A percentile compares a stretch with the other conserved stretches of the same genome.
Conservation (phyloP, 164 flowering plant species). For the Vitis rotundifolia region DNA sequence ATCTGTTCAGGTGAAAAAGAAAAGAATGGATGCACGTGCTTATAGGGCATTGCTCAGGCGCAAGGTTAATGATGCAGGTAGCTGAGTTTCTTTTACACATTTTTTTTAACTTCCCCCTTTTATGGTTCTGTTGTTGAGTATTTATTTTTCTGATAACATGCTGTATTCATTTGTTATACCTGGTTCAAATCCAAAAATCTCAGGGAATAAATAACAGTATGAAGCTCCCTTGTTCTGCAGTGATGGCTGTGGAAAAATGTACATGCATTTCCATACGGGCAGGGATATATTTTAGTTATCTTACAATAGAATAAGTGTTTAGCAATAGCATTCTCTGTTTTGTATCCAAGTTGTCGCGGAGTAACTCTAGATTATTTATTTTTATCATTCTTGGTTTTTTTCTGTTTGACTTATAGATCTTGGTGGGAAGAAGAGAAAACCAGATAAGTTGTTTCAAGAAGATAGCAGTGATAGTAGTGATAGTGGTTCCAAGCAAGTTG, state of each 20-base stretch:
- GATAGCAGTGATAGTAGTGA: slow-evolving; percentile 3
- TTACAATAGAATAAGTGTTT: not conserved
- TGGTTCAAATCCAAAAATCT: too few species aligned
- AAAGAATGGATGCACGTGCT: slow-evolving; percentile 44
- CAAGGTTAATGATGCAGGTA: slow-evolving; percentile 35
- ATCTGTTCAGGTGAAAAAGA: slow-evolving; percentile 15
- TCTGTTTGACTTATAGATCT: slow-evolving; percentile 25
- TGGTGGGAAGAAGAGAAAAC: slow-evolving; percentile 16
- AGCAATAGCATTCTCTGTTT: not conserved
- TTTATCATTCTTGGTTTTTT: not conserved
- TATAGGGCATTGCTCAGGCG: slow-evolving; percentile 32
- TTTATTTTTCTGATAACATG: too few species aligned
- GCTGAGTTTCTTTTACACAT: not conserved
- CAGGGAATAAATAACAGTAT: too few species aligned
- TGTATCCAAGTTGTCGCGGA: not conserved
- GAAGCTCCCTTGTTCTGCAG: not conserved
- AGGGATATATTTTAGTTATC: not conserved
- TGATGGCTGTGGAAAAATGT: not conserved
- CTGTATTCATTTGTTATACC: too few species aligned
- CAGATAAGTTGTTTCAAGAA: slow-evolving; percentile 16
- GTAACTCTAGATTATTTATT: not conserved
- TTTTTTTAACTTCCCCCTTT: not conserved
- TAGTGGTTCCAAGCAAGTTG: slow-evolving; percentile 16
- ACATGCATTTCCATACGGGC: not conserved
- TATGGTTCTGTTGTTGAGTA: not conserved